Evolutionary conservation across 805 yeast species (phyloP).

Genomic region (Candida montana): DNA sequence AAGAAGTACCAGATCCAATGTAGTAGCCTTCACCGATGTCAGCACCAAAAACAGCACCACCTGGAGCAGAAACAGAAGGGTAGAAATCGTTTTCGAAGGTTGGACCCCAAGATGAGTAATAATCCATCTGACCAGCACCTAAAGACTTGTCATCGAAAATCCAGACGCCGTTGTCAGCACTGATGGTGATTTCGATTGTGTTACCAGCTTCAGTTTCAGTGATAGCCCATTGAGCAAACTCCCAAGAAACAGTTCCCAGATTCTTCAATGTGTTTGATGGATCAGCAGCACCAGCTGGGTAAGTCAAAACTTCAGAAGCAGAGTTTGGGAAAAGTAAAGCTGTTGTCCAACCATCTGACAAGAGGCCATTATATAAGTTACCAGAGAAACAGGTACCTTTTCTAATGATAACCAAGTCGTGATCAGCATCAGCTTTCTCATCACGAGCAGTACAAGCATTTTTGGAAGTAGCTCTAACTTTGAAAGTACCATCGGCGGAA

Average conservation of each 20-base stretch:
- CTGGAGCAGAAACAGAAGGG: conserved; percentile 17
- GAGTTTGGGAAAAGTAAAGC: background rate
- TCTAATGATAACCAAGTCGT: conserved; percentile 6
- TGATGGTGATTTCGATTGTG: conserved; percentile 3
- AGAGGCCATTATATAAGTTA: background rate
- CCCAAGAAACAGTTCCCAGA: conserved; percentile 8
- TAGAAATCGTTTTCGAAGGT: conserved; percentile 15
- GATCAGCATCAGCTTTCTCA: background rate
- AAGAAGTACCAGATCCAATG: conserved; percentile 16
- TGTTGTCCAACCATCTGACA: background rate
- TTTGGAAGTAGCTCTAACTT: conserved; percentile 1
- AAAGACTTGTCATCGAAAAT: background rate
- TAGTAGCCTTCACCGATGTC: conserved; percentile 6
- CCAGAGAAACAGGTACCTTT: conserved; percentile 4
- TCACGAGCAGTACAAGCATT: conserved; percentile 8
- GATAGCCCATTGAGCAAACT: conserved; percentile 11
- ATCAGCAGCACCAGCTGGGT: background rate
- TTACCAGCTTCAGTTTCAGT: conserved; percentile 7
- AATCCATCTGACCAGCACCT: conserved; percentile 12
- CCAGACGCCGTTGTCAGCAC: background rate
- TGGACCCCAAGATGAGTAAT: conserved; percentile 17
- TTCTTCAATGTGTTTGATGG: background rate
- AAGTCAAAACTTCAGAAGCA: background rate
- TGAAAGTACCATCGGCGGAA: conserved; percentile 4
- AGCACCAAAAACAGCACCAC: conserved; percentile 16